phyloP scores from a whole-genome alignment of 306 rosid genomes.

The Cicer cuneatum region DNA sequence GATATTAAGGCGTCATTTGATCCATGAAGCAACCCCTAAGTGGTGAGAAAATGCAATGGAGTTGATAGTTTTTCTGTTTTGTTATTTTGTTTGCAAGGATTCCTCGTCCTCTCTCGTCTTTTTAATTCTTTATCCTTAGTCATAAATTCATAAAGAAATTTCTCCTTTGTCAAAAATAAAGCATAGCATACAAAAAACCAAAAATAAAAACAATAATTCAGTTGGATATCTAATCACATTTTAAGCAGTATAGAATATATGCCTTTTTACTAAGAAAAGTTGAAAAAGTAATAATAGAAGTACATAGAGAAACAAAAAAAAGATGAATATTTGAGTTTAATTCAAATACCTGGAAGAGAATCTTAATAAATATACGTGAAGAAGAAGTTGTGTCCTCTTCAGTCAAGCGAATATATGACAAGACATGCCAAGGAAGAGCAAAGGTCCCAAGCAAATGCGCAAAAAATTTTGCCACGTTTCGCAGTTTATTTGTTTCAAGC shows the following conservation, averaged over 20 bases:
- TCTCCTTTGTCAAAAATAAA: neutral
- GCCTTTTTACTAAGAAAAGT: constrained; percentile 16
- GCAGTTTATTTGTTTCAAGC: constrained; percentile 82
- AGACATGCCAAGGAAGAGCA: constrained; percentile 90
- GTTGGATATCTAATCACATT: constrained; percentile 3
- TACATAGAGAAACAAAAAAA: constrained; percentile 10
- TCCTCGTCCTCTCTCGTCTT: neutral
- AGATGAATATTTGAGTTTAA: constrained; percentile 18
- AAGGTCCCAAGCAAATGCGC: constrained; percentile 92
- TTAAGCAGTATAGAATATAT: constrained; percentile 27
- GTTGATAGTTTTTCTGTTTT: neutral
- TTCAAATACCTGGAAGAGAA: constrained; percentile 81
- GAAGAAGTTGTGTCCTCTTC: constrained; percentile 94
- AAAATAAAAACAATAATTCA: neutral
- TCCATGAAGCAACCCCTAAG: neutral
- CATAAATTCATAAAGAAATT: neutral
- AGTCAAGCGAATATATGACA: constrained; percentile 79
- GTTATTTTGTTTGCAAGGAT: neutral
- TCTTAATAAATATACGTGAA: constrained; percentile 85
- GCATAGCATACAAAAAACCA: neutral
- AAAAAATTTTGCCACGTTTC: constrained; percentile 83
- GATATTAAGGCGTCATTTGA: constrained; percentile 1
- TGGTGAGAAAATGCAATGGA: neutral
- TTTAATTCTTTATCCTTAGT: neutral
- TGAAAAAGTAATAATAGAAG: constrained; percentile 11